Base-by-base conservation (phyloP, 768 basidiomycete species). In the Neoboletus brunneissimus region DNA sequence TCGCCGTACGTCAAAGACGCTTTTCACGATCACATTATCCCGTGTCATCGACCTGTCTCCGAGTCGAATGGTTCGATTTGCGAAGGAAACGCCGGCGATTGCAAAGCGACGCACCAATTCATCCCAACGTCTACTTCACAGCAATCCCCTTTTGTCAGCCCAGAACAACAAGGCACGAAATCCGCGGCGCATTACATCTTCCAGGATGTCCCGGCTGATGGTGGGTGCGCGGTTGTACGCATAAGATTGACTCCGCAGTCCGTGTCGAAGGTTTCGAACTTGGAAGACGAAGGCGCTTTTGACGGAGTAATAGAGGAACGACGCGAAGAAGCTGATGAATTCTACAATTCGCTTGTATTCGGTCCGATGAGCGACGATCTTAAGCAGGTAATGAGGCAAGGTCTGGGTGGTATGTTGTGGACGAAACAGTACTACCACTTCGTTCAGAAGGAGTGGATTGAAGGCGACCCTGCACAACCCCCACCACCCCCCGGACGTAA, bases 371-470 rank as follows among this genome's bases (percentile, higher is more conserved):
- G 84, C 65, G 93, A 97, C 56, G 97, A 99, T 74, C 75, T 98
- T 64, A 87, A 86, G 70, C 95, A 96, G 72, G 89, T 99, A 62
- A 97, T 92, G 92, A 80, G 97, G 59, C 97, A 98, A 74, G 97
- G 95, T 22, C 75, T 99, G 48, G 86, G 86, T 22, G 97, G 97
- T 12, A 98, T 99, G 97, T 75, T 99, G 51, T 98, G 97, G 96
- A 94, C 91, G 45, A 99, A 98, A 76, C 97, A 98, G 67, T 92
- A 86, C 72, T 99, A 98, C 76, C 81, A 90, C 69, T 98, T 98
- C 73, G 86, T 98, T 57, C 95, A 98, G 72, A 89, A 90, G 67
- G 90, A 96, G 58, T 99, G 97, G 97, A 80, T 96, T 49, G 86
- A 92, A 57, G 97, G 97, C 31, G 97, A 99, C 75, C 88, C 94